Conservation (phyloP, 805 yeast genomes). For the Hanseniaspora singularis region DNA sequence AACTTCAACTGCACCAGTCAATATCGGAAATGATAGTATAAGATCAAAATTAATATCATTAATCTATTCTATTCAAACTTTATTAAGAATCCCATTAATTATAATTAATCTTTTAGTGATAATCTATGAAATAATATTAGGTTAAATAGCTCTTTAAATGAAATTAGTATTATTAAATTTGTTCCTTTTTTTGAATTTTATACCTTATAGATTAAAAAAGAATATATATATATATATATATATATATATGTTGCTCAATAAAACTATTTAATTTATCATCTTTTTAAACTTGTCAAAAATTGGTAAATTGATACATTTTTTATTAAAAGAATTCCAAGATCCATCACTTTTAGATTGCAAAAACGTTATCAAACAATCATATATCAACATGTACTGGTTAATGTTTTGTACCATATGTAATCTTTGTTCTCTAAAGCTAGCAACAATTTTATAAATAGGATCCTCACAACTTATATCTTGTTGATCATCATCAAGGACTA, state of each 20-base stretch:
- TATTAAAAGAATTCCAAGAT: slow-evolving; percentile 6
- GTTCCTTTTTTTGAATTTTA: too few species aligned
- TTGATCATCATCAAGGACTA: slow-evolving; percentile 10
- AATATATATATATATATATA: too few species aligned
- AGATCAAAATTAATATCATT: slow-evolving; percentile 50
- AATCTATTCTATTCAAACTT: slow-evolving; percentile 63
- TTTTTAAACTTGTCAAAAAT: background rate
- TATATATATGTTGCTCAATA: too few species aligned
- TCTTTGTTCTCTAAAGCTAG: slow-evolving; percentile 59
- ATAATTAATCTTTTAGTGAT: slow-evolving; percentile 55
- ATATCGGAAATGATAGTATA: slow-evolving; percentile 28
- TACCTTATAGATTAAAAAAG: too few species aligned
- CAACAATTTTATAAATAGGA: slow-evolving; percentile 50
- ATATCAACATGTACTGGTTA: slow-evolving; percentile 62
- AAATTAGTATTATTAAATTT: background rate
- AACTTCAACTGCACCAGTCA: slow-evolving; percentile 28
- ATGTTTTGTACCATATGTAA: slow-evolving; percentile 76
- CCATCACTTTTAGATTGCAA: slow-evolving; percentile 13
- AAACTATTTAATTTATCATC: background rate
- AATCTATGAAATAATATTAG: slow-evolving; percentile 55
- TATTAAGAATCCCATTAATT: slow-evolving; percentile 64
- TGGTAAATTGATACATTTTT: background rate
- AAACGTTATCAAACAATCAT: slow-evolving; percentile 40
- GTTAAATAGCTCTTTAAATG: slow-evolving; percentile 29
- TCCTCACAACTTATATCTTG: slow-evolving; percentile 31